Evolutionary conservation across 2,329 filamentous ascomycete species (phyloP), one percentile per base, ranked within the genome.

Genomic region (Calycina herbarum): DNA sequence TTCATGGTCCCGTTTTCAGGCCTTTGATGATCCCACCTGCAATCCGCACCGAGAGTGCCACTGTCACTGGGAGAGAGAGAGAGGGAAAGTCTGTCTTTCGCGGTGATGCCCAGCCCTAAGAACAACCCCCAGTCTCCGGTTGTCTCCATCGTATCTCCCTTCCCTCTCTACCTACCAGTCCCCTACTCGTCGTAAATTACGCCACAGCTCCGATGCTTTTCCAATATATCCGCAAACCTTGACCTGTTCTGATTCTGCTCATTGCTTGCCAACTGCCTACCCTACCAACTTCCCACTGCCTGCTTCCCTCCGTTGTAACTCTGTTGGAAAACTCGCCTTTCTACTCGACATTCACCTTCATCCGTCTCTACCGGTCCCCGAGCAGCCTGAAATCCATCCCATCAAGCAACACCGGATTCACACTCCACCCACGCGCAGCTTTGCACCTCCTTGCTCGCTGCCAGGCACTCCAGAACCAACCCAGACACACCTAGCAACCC

Each of bases 21-120:
- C 61, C 66, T 66, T 66, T 65, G 63, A 59, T 59, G 61, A 66
- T 60, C 62, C 45, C 58, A 48, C 61, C 40, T 59, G 31, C 35
- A 33, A 27, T 33, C 40, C 24, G 42, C 60, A 45, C 56, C 56
- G n/a, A 61, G 40, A 42, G 20, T 38, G 57, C 31, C 20, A 59
- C 29, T 57, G 33, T 27, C 29, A 20, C 45, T 51, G 8, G 45
- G n/a, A 24, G 24, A 6, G 20, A 24, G 35, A 59, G 20, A 15
- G 27, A 35, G 57, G 6, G 35, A 40, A 20, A 20, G 20, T 20
- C 20, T 20, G 3, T 59, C 20, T 38, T 59, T 59, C 57, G 57
- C 40, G 33, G n/a, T 45, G 42, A 59, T 59, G 57, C 57, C 57
- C 57, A 59, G 57, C 57, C 57, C 35, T 24, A 59, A 38, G 31